phyloP scores from a whole-genome alignment of 2,329 filamentous ascomycete species.

The Aspergillus hortae region DNA sequence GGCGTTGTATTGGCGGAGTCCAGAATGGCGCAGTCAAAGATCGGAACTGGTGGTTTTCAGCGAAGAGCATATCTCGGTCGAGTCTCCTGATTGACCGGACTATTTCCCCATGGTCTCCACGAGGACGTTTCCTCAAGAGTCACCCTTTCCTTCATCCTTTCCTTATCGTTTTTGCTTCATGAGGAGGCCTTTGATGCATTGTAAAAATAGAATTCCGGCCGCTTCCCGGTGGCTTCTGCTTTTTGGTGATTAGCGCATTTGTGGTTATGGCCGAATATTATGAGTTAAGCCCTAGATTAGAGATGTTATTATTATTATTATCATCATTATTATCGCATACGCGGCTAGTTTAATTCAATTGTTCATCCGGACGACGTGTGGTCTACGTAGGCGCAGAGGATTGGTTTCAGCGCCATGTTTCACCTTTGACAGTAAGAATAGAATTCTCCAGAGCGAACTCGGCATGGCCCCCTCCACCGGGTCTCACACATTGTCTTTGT shows the following conservation, averaged over 20 bases:
- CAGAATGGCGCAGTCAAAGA: constrained; percentile 29
- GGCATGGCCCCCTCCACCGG: background rate
- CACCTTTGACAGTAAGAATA: constrained; percentile 2
- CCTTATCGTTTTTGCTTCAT: constrained; percentile 7
- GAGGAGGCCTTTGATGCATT: constrained; percentile 25
- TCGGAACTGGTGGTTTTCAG: constrained; percentile 28
- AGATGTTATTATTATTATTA: background rate
- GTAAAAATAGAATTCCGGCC: constrained; percentile 38
- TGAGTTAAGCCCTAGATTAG: constrained; percentile 21
- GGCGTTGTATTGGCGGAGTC: constrained; percentile 37
- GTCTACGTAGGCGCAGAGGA: no score
- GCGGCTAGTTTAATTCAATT: background rate
- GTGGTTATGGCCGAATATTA: constrained; percentile 34
- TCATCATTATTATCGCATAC: background rate
- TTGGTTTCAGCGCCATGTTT: constrained; percentile 3
- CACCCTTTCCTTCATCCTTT: constrained; percentile 14
- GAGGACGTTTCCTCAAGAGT: constrained; percentile 7
- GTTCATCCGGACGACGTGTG: background rate
- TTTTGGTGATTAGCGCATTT: constrained; percentile 35
- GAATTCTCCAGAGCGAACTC: background rate
- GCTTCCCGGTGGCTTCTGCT: constrained; percentile 18
- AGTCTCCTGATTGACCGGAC: constrained; percentile 14
- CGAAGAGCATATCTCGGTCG: constrained; percentile 18
- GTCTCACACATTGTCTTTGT: background rate
- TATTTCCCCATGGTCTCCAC: constrained; percentile 4